Evolutionary conservation across 495 filamentous ascomycete genomes (phyloP).

Genomic region (Penicillium ucsense): DNA sequence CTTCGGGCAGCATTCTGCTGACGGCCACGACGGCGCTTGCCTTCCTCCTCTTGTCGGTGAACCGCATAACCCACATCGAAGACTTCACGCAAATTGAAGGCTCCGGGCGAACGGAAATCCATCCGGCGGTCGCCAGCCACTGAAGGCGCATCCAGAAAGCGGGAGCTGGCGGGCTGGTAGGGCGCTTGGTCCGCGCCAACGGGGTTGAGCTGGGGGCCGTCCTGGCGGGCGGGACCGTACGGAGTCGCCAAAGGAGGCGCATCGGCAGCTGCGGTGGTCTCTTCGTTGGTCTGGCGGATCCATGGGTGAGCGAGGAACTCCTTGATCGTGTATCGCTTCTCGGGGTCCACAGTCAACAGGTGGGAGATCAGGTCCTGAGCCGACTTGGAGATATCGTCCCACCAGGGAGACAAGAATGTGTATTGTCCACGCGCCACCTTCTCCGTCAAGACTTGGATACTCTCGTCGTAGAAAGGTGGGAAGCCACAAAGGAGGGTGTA

Average conservation of each 20-base stretch:
- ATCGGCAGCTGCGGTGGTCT: slow-evolving; percentile 60
- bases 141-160: slow-evolving; percentile 41
- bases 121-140: slow-evolving; percentile 52
- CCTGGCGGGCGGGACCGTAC: slow-evolving; percentile 36
- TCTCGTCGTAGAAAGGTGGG: slow-evolving; percentile 97
- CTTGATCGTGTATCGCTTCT: slow-evolving; percentile 79
- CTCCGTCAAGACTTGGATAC: slow-evolving; percentile 91
- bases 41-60: slow-evolving; percentile 92
- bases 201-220: slow-evolving; percentile 27
- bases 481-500: slow-evolving; percentile 97
- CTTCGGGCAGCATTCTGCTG: slow-evolving; percentile 52
- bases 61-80: slow-evolving; percentile 97
- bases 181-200: slow-evolving; percentile 30
- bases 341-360: slow-evolving; percentile 84
- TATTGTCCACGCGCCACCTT: slow-evolving; percentile 96
- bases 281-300: slow-evolving; percentile 72
- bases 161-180: slow-evolving; percentile 31
- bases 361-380: slow-evolving; percentile 93
- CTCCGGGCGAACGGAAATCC: slow-evolving; percentile 95
- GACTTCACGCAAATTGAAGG: slow-evolving; percentile 89
- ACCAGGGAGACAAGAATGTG: slow-evolving; percentile 97
- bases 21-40: slow-evolving; percentile 75
- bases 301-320: slow-evolving; percentile 89
- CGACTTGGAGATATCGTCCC: slow-evolving; percentile 95
- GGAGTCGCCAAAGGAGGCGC: slow-evolving; percentile 72